These are phyloP conservation scores for Centrapalus pauciflorus DNA, from an alignment of 129 eudicot genomes.

Conservation along the genomic window DNA sequence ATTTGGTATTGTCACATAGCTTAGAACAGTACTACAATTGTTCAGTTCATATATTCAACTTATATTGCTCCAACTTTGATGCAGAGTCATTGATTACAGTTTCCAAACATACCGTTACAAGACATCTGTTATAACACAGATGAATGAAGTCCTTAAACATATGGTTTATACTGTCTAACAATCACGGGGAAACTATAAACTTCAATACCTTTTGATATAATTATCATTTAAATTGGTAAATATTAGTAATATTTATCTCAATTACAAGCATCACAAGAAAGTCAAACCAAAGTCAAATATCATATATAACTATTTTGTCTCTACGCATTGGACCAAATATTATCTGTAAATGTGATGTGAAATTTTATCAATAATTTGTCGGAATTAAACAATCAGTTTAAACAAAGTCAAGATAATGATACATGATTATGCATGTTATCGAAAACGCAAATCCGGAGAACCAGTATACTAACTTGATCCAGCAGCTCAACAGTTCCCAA, in stretches of 20 bases:
- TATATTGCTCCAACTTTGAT: background rate
- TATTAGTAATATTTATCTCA: background rate
- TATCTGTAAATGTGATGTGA: background rate
- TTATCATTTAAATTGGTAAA: background rate
- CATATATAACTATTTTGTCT: background rate
- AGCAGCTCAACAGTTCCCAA: background rate
- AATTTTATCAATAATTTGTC: background rate
- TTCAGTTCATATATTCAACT: background rate
- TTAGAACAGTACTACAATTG: background rate
- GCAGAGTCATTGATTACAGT: background rate
- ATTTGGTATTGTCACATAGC: background rate
- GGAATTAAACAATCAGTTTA: background rate
- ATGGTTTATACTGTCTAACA: background rate
- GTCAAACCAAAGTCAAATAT: background rate
- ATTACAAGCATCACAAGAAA: background rate
- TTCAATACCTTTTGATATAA: background rate
- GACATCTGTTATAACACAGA: background rate
- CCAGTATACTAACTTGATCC: background rate
- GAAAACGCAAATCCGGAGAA: background rate
- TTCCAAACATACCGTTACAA: background rate
- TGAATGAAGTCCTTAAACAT: background rate
- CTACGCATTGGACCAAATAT: background rate
- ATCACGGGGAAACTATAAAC: background rate
- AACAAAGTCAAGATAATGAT: background rate
- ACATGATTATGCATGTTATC: slow-evolving; percentile 5